These are phyloP conservation scores for Meyerozyma sp. DNA, from an alignment of 1,139 yeast genomes.

Conservation along the genomic window DNA sequence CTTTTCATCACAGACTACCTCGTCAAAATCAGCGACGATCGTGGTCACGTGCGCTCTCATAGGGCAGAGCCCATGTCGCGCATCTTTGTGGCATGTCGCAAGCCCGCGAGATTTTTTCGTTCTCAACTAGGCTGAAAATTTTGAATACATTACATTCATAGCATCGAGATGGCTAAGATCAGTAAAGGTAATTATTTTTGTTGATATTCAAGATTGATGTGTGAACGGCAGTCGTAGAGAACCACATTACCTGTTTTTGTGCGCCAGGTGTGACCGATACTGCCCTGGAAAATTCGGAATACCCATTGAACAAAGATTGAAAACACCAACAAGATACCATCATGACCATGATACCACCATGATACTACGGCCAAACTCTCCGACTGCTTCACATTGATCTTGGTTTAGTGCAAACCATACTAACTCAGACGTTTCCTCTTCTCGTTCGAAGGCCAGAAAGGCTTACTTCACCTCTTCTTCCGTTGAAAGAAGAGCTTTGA, in stretches of 20 bases:
- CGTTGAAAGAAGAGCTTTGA: constrained; percentile 87
- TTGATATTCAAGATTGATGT: background rate
- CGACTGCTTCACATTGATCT: too few species aligned
- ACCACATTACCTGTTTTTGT: too few species aligned
- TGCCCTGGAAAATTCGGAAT: background rate
- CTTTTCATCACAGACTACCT: too few species aligned
- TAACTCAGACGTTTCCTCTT: constrained; percentile 86
- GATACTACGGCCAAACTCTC: too few species aligned
- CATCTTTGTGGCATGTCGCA: constrained; percentile 1
- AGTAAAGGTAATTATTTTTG: constrained; percentile 47
- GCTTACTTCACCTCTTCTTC: constrained; percentile 99
- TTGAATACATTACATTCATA: constrained; percentile 1
- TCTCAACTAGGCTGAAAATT: constrained; percentile 1
- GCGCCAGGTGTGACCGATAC: too few species aligned
- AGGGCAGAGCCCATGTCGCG: constrained; percentile 1
- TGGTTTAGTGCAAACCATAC: background rate
- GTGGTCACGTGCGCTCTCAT: background rate
- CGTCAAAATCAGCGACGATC: background rate
- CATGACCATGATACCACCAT: background rate
- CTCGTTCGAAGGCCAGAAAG: constrained; percentile 99
- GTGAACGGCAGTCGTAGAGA: background rate
- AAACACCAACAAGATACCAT: too few species aligned
- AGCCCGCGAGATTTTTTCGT: background rate
- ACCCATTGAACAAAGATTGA: background rate
- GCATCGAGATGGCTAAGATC: constrained; percentile 53